A percentile compares a stretch with the other conserved stretches of the same genome.
These are phyloP conservation scores for Penicillium sp. DNA, from an alignment of 2,329 filamentous ascomycete species.

Conservation along the genomic window DNA sequence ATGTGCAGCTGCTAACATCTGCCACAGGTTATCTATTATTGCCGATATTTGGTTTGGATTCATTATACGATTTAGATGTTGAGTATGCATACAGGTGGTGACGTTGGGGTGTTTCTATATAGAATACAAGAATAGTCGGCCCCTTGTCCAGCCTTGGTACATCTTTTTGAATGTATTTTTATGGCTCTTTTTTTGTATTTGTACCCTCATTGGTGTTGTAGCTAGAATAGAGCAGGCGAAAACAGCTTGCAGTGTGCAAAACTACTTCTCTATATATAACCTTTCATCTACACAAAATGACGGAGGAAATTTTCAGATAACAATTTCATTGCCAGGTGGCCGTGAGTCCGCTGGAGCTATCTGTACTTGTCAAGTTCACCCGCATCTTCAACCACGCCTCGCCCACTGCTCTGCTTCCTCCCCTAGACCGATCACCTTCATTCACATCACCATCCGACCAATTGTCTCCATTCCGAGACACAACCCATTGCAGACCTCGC, in stretches of 20 bases:
- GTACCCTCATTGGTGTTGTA: too few relatives aligned
- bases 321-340: background rate
- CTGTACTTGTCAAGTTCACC: background rate
- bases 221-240: too few relatives aligned
- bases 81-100: background rate
- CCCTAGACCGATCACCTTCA: background rate
- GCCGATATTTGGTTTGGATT: too few relatives aligned
- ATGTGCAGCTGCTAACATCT: background rate
- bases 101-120: background rate
- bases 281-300: background rate
- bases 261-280: too few relatives aligned
- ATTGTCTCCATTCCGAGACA: background rate
- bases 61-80: background rate
- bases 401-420: background rate
- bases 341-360: background rate
- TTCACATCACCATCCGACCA: background rate
- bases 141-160: too few relatives aligned
- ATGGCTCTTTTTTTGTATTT: too few relatives aligned
- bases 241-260: too few relatives aligned
- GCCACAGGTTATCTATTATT: background rate
- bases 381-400: background rate
- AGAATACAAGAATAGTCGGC: too few relatives aligned
- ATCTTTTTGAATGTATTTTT: too few relatives aligned
- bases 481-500: constrained; percentile 2
- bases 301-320: background rate